Evolutionary conservation across 306 rosid genomes (phyloP), one percentile per base, ranked within the genome.

Genomic region (Myrica gale): DNA sequence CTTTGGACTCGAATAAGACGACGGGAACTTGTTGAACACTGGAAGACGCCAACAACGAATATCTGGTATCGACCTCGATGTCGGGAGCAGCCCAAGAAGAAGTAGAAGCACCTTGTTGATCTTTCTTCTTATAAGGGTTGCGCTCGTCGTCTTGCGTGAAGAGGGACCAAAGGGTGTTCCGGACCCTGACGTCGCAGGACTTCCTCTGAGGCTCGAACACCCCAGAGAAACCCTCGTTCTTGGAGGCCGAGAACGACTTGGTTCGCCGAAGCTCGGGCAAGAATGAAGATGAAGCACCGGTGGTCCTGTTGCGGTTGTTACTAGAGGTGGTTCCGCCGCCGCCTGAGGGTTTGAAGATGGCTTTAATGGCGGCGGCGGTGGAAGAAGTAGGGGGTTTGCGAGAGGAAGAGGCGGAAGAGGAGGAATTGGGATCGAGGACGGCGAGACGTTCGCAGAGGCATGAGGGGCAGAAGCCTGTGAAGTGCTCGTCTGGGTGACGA

Each of bases 371-470:
- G 16, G 98, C 90, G 52, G 98, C 96, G 50, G 97, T 76, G 83
- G 97, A 85, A 68, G 98, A 85, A n/a, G 90, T 79, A 6, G 91
- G 93, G n/a, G 88, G 91, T 61, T 83, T 89, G 17, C 91, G 90
- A 19, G 90, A 81, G 13, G 93, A 74, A 12, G 90, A 32, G 3
- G 87, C 26, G 55, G 85, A 48, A 69, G 93, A 52, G 4, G 91
- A 63, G 61, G 86, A 44, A 73, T 72, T 74, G 63, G 97, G 97
- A 62, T 92, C 97, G 89, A 95, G 94, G 17, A 89, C 88, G 53
- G 96, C 89, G 45, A 95, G 99, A 52, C 97, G 96, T 42, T 95
- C 99, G 99, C 96, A 95, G 79, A 95, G 99, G 88, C 99, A 95
- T 90, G 88, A 88, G 63, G 99, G 99, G 88, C 99, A 95, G 79